Conservation (phyloP, 2,329 filamentous ascomycete genomes). For the Colletotrichum sp. region DNA sequence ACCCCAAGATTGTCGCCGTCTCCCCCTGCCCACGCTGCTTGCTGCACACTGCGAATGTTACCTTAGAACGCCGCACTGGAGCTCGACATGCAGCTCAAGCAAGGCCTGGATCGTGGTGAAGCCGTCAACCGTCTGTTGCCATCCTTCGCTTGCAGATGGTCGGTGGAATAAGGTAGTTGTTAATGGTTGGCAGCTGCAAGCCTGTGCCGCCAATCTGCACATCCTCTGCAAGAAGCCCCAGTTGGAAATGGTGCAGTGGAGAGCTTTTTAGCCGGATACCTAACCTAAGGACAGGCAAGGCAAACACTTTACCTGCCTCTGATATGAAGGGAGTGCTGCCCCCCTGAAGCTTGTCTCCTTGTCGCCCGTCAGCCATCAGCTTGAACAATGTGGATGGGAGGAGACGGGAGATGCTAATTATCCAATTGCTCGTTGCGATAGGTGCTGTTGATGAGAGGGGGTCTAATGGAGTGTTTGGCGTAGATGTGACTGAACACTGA, state of each 20-base stretch:
- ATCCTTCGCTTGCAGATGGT: background rate
- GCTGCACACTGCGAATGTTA: background rate
- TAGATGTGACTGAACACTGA: background rate
- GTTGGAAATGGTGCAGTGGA: background rate
- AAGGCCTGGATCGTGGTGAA: conserved; percentile 3
- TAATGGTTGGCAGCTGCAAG: conserved; percentile 1
- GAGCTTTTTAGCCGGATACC: background rate
- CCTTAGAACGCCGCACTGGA: background rate
- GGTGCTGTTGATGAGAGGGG: background rate
- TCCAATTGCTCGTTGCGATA: background rate
- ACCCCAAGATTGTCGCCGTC: background rate
- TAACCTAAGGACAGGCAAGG: background rate
- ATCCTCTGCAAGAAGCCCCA: background rate
- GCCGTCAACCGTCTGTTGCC: background rate
- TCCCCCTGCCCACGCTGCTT: background rate
- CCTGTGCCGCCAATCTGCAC: background rate
- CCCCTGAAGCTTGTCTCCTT: background rate
- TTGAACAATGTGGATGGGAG: background rate
- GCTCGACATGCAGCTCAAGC: background rate
- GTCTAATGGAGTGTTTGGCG: background rate
- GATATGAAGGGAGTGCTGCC: background rate
- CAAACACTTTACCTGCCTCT: background rate
- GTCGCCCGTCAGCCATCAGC: background rate
- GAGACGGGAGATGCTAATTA: background rate
- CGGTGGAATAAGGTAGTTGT: background rate